Evolutionary conservation across 495 filamentous ascomycete species (phyloP).

Genomic region (Aspergillus asperescens): DNA sequence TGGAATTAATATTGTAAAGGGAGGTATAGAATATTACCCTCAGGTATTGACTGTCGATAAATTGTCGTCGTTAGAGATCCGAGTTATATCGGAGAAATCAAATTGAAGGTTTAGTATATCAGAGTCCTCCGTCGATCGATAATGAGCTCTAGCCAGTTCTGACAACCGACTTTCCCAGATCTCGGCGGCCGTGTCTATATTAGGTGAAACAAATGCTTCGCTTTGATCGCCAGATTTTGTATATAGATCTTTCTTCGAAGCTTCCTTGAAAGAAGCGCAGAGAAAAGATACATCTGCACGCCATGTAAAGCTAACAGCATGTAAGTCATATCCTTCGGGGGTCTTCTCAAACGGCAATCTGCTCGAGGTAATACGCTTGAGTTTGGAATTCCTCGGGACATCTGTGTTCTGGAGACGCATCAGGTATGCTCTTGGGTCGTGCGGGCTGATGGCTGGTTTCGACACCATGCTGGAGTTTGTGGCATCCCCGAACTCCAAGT

Average conservation of each 20-base stretch:
- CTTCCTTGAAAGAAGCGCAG: constrained; percentile 1
- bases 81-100: constrained; percentile 12
- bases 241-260: constrained; percentile 19
- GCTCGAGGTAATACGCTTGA: constrained; percentile 24
- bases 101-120: constrained; percentile 6
- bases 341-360: constrained; percentile 37
- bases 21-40: background rate
- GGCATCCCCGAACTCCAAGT: background rate
- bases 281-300: constrained; percentile 9
- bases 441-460: constrained; percentile 9
- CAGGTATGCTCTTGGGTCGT: constrained; percentile 39
- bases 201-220: constrained; percentile 14
- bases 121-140: constrained; percentile 3
- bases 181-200: constrained; percentile 6
- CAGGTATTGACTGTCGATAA: background rate
- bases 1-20: background rate
- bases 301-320: constrained; percentile 20
- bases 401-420: constrained; percentile 21
- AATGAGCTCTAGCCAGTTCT: constrained; percentile 15
- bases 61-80: background rate
- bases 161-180: constrained; percentile 16
- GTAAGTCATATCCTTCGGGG: constrained; percentile 26
- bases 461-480: background rate
- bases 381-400: background rate
- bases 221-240: constrained; percentile 10